phyloP scores from a whole-genome alignment of 2,329 filamentous ascomycete species.

The Nigrograna mackinnonii region DNA sequence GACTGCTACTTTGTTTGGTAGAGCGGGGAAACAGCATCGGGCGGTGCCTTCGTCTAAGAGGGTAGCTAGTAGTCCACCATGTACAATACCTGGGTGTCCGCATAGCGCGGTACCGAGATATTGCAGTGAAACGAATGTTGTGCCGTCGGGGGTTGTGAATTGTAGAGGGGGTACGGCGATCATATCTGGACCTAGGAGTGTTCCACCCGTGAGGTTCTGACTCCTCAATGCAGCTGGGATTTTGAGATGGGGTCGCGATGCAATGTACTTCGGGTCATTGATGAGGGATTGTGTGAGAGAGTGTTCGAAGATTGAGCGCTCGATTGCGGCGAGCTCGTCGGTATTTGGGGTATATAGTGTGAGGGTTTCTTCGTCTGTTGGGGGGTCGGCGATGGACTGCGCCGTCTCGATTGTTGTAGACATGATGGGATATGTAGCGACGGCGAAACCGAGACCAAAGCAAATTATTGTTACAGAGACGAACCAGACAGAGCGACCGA shows the following conservation, averaged over 20 bases:
- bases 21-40: conserved; percentile 81
- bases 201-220: conserved; percentile 81
- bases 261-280: conserved; percentile 65
- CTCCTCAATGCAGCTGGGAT: conserved; percentile 71
- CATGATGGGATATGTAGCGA: conserved; percentile 59
- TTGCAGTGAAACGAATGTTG: conserved; percentile 63
- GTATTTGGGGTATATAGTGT: conserved; percentile 63
- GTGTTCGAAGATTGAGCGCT: conserved; percentile 75
- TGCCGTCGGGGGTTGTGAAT: conserved; percentile 65
- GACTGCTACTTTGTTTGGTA: conserved; percentile 83
- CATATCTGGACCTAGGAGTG: conserved; percentile 73
- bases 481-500: conserved; percentile 51
- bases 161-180: conserved; percentile 80
- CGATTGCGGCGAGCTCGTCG: conserved; percentile 59
- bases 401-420: conserved; percentile 54
- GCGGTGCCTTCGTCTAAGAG: conserved; percentile 89
- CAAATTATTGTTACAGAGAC: conserved; percentile 27
- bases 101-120: conserved; percentile 82
- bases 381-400: conserved; percentile 55
- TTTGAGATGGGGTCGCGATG: conserved; percentile 85
- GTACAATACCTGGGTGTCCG: conserved; percentile 87
- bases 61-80: conserved; percentile 90
- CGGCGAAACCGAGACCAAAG: conserved; percentile 59
- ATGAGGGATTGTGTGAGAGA: conserved; percentile 74
- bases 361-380: conserved; percentile 75